Evolutionary conservation across 108 stramenopile species (phyloP), one percentile per base, ranked within the genome.

Genomic region (Bacterosira constricta): DNA sequence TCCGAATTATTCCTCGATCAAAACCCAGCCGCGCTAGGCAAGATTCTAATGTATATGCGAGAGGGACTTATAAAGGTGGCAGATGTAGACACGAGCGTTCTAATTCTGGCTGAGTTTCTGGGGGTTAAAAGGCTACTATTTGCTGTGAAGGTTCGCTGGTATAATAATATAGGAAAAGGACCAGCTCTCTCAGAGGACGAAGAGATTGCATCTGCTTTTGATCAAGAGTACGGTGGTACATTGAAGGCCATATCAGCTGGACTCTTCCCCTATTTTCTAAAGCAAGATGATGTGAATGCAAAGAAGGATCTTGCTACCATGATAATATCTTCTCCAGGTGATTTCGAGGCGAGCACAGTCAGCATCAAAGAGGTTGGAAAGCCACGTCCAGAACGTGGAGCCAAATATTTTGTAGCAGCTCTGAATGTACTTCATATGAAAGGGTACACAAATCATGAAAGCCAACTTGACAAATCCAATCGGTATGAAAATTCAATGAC

Each of bases 21-120:
- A n/a, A n/a, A n/a, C n/a, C n/a, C n/a, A n/a, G n/a, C n/a, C n/a
- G n/a, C n/a, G n/a, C n/a, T n/a, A n/a, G n/a, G n/a, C n/a, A n/a
- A n/a, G n/a, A n/a, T n/a, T n/a, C n/a, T 66, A 26, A 26, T 21
- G 17, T 66, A 54, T 34, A 66, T 66, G 65, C 30, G 65, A 53
- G 6, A 21, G 52, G 65, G 65, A 12, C 25, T 55, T 15, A 55
- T 66, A n/a, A 41, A 53, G 12, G 51, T 36, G 1, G 51, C 17
- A n/a, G 65, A 50, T 5, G 50, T 66, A 15, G 53, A 52, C 52
- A 30, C 21, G 6, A 17, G 13, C 34, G 65, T 66, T 0, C 10
- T 66, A 32, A 5, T 53, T 25, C 65, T 54, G 1, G 50, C 65
- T 1, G 65, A 54, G 29, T 66, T 52, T 36, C 29, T 66, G 50